A percentile compares a stretch with the other conserved stretches of the same genome.
These are phyloP conservation scores for Rhypophila decipiens DNA, from an alignment of 495 filamentous ascomycete species.

Conservation along the genomic window DNA sequence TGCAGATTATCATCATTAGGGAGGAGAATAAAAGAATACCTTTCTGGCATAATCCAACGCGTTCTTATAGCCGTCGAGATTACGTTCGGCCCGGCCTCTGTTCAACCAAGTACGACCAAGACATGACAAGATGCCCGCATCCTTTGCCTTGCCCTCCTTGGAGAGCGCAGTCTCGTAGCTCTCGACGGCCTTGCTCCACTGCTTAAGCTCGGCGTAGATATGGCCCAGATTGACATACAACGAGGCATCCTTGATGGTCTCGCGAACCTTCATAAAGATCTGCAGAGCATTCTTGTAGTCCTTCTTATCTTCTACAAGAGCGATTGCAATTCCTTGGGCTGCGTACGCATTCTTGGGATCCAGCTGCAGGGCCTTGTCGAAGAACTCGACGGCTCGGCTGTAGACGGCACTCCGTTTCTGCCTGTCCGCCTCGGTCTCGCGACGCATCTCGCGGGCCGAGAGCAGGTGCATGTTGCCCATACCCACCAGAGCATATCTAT, in stretches of 20 bases:
- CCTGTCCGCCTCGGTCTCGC: constrained; percentile 81
- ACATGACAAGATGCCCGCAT: constrained; percentile 79
- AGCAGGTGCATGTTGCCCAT: constrained; percentile 92
- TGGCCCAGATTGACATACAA: constrained; percentile 91
- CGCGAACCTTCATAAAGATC: constrained; percentile 80
- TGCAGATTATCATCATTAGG: background rate
- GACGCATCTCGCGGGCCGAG: constrained; percentile 86
- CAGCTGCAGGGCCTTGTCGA: constrained; percentile 90
- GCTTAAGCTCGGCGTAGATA: constrained; percentile 79
- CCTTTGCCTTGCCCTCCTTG: constrained; percentile 68
- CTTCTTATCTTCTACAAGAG: constrained; percentile 86
- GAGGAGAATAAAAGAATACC: constrained; percentile 29
- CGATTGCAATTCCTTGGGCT: constrained; percentile 91
- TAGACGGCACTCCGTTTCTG: constrained; percentile 83
- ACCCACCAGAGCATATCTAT: constrained; percentile 84
- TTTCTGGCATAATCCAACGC: constrained; percentile 81
- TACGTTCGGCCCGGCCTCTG: constrained; percentile 76
- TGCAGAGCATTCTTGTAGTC: constrained; percentile 73
- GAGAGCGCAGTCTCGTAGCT: constrained; percentile 85
- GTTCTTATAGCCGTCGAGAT: constrained; percentile 70
- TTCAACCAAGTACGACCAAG: constrained; percentile 91
- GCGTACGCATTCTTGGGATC: constrained; percentile 93
- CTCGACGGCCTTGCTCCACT: constrained; percentile 85
- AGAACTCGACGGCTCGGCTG: constrained; percentile 90
- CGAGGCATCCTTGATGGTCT: constrained; percentile 78